Evolutionary conservation across 805 yeast genomes (phyloP).

Genomic region (Candida odintsovae): DNA sequence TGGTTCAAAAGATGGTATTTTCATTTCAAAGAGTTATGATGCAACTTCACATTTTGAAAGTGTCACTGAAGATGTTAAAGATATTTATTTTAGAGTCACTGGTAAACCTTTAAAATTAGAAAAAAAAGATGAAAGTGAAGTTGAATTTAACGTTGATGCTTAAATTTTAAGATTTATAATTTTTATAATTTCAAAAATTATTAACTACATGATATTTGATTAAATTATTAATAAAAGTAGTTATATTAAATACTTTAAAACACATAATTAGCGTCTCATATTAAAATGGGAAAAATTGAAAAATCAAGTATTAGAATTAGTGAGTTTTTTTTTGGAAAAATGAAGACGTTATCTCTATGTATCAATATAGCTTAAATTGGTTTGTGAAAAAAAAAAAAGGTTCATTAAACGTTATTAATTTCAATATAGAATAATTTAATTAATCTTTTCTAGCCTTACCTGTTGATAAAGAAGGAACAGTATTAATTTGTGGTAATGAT

Average conservation of each 20-base stretch:
- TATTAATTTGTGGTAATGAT: not conserved
- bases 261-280: not conserved
- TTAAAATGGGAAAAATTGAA: not conserved
- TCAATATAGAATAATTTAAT: no score
- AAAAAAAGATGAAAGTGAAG: slow-evolving; percentile 23
- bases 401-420: not conserved
- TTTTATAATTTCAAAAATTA: no score
- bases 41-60: slow-evolving; percentile 93
- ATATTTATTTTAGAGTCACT: slow-evolving; percentile 82
- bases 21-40: slow-evolving; percentile 84
- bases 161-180: no score
- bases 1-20: slow-evolving; percentile 75
- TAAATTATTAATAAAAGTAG: no score
- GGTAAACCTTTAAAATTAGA: slow-evolving; percentile 73
- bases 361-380: not conserved
- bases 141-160: slow-evolving; percentile 23
- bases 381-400: no score
- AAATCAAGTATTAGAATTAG: not conserved
- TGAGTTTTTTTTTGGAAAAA: not conserved
- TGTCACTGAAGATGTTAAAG: slow-evolving; percentile 95
- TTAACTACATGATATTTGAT: not conserved
- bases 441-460: not conserved
- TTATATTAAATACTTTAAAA: no score
- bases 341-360: not conserved
- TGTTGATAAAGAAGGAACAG: not conserved